Conservation (phyloP, 2,329 filamentous ascomycete species). For the Alternaria sp. region DNA sequence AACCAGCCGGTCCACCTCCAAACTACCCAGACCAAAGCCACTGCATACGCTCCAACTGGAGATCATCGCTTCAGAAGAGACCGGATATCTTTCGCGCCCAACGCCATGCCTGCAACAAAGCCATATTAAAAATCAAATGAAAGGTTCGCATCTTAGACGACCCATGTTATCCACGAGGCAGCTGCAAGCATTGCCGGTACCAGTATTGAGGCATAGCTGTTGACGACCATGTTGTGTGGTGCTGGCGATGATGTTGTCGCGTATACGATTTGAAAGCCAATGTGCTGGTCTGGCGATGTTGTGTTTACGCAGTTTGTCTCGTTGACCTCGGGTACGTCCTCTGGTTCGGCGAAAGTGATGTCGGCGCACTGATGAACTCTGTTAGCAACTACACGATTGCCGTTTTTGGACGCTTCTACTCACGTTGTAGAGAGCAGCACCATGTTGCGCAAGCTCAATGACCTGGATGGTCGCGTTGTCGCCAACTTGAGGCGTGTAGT, state of each 20-base stretch:
- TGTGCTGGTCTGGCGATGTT: conserved; percentile 55
- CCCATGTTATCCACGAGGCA: conserved; percentile 42
- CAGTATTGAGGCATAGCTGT: conserved; percentile 39
- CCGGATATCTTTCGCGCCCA: conserved; percentile 35
- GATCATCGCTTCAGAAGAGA: conserved; percentile 13
- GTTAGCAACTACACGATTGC: conserved; percentile 12
- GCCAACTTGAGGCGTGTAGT: conserved; percentile 75
- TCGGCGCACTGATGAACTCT: conserved; percentile 78
- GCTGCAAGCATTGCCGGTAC: conserved; percentile 40
- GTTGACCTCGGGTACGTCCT: conserved; percentile 79
- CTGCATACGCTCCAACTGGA: conserved; percentile 13
- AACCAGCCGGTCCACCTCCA: not conserved
- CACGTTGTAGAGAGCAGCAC: conserved; percentile 83
- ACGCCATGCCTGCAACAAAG: conserved; percentile 25
- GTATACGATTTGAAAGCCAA: conserved; percentile 81
- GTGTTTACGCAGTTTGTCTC: conserved; percentile 89
- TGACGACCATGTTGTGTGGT: conserved; percentile 34
- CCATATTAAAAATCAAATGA: conserved; percentile 14
- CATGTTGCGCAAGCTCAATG: conserved; percentile 83
- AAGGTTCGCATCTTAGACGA: conserved; percentile 9
- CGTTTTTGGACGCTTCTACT: conserved; percentile 40
- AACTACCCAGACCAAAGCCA: not conserved
- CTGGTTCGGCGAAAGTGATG: conserved; percentile 85
- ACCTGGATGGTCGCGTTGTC: conserved; percentile 91
- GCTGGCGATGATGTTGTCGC: conserved; percentile 56